These are phyloP conservation scores for Calonectria henricotiae DNA, from an alignment of 2,329 filamentous ascomycete species.

Conservation along the genomic window DNA sequence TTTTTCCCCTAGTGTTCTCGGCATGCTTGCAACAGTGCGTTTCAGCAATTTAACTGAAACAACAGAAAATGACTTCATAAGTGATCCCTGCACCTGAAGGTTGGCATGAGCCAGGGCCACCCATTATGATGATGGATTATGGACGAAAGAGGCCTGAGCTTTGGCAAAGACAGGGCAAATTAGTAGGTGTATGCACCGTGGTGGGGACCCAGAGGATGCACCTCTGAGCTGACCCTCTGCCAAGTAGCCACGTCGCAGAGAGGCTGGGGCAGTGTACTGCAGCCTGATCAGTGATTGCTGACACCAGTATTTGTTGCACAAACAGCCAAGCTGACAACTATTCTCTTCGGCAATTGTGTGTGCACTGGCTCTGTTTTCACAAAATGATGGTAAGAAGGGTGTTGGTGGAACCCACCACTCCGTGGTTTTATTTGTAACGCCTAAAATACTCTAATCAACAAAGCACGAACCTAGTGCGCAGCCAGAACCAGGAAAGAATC, in stretches of 20 bases:
- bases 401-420: neutral
- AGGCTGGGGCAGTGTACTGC: constrained; percentile 5
- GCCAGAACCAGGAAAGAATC: constrained; percentile 17
- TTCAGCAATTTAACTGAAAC: constrained; percentile 13
- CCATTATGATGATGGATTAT: constrained; percentile 7
- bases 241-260: neutral
- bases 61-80: neutral
- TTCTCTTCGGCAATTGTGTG: neutral
- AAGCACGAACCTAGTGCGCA: neutral
- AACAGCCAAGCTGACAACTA: too few species aligned
- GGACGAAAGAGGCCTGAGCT: constrained; percentile 5
- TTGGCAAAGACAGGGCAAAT: neutral
- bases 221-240: neutral
- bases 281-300: neutral
- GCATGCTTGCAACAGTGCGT: constrained; percentile 7
- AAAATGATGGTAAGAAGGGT: neutral
- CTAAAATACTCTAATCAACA: constrained; percentile 18
- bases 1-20: neutral
- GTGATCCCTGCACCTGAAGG: constrained; percentile 15
- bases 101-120: constrained; percentile 1
- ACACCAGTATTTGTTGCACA: neutral
- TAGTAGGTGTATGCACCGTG: neutral
- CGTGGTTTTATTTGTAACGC: neutral
- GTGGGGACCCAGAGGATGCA: neutral
- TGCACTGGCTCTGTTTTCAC: neutral